Conservation (phyloP, 169 alveolate species). For the Eimeria nieschulzi region DNA sequence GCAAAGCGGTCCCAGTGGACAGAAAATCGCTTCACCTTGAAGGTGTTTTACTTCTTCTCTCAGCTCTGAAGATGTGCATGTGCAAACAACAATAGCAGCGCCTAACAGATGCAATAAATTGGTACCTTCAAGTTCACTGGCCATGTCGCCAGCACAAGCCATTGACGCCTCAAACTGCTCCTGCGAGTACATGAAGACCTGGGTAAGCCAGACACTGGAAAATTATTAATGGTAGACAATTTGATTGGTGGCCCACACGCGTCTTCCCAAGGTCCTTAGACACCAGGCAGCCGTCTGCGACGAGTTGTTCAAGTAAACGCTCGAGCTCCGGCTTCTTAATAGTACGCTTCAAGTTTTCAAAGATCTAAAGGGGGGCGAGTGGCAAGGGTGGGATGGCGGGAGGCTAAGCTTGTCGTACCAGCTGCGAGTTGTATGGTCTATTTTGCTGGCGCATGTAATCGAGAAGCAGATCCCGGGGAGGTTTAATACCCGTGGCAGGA, state of each 20-base stretch:
- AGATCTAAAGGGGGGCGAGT: slow-evolving; percentile 25
- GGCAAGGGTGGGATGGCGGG: not conserved
- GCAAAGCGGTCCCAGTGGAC: too few relatives aligned
- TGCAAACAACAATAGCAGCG: not conserved
- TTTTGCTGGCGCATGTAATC: slow-evolving; percentile 65
- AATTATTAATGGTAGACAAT: not conserved
- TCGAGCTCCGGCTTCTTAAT: slow-evolving; percentile 59
- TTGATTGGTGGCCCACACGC: slow-evolving; percentile 3
- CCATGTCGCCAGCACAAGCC: not conserved
- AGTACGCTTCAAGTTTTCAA: slow-evolving; percentile 41
- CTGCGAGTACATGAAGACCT: slow-evolving; percentile 73
- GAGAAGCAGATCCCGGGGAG: slow-evolving; percentile 22
- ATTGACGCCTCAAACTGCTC: slow-evolving; percentile 17
- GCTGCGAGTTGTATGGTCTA: slow-evolving; percentile 72
- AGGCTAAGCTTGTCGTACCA: slow-evolving; percentile 35
- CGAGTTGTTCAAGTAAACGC: slow-evolving; percentile 47
- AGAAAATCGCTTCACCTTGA: not conserved
- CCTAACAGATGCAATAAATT: not conserved
- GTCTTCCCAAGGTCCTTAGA: slow-evolving; percentile 72
- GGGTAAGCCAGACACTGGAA: not conserved
- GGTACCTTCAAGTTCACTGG: not conserved
- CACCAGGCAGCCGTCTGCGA: slow-evolving; percentile 41
- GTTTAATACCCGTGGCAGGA: not conserved
- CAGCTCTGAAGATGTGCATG: not conserved
- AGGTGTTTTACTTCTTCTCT: slow-evolving; percentile 35